These are phyloP conservation scores for Exophiala sp. DNA, from an alignment of 2,329 filamentous ascomycete species.

Conservation along the genomic window DNA sequence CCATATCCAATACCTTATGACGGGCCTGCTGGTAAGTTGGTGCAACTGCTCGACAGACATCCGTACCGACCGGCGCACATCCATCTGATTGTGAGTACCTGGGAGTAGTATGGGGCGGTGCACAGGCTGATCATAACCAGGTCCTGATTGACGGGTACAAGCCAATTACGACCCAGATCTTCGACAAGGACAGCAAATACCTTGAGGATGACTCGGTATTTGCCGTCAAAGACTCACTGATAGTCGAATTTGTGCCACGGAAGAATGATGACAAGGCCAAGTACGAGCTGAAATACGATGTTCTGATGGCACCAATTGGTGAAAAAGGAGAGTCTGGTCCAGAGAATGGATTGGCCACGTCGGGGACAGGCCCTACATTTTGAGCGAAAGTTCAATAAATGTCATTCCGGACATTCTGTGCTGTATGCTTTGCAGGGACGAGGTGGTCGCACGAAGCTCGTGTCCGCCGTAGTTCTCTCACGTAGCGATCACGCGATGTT, in stretches of 20 bases:
- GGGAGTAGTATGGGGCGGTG: not conserved
- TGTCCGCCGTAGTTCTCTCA: too few relatives aligned
- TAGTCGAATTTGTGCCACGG: slow-evolving; percentile 56
- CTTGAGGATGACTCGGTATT: slow-evolving; percentile 58
- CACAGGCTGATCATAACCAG: slow-evolving; percentile 31
- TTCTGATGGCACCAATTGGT: slow-evolving; percentile 39
- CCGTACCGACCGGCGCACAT: slow-evolving; percentile 63
- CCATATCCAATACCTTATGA: slow-evolving; percentile 56
- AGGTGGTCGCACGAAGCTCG: too few relatives aligned
- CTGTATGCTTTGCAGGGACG: too few relatives aligned
- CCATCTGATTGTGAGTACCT: slow-evolving; percentile 53
- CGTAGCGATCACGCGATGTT: too few relatives aligned
- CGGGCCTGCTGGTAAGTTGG: slow-evolving; percentile 56
- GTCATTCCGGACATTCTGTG: too few relatives aligned
- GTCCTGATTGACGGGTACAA: slow-evolving; percentile 59
- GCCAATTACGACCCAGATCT: slow-evolving; percentile 73
- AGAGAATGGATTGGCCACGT: slow-evolving; percentile 45
- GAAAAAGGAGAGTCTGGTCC: slow-evolving; percentile 40
- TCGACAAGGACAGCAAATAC: slow-evolving; percentile 64
- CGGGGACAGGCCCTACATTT: not conserved
- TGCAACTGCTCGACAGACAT: slow-evolving; percentile 59
- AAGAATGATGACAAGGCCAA: slow-evolving; percentile 51
- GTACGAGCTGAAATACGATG: slow-evolving; percentile 54
- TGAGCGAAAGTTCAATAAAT: too few relatives aligned
- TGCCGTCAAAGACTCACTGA: slow-evolving; percentile 57